Evolutionary conservation across 257 asterid genomes (phyloP).

Genomic region (Solanum chiquidenum): DNA sequence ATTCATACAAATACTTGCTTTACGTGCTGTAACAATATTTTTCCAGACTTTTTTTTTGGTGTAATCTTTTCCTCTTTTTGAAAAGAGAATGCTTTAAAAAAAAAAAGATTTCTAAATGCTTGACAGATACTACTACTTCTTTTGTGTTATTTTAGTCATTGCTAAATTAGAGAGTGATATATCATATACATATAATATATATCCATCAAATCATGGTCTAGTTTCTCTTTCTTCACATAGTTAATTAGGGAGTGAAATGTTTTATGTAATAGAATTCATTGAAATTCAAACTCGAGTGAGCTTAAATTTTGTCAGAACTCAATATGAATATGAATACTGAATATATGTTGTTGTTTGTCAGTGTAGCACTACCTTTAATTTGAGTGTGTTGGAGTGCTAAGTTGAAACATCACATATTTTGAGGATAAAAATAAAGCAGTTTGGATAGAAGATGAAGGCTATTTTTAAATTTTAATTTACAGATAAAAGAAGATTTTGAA

Average conservation of each 20-base stretch:
- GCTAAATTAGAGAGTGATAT: not conserved
- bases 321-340: not conserved
- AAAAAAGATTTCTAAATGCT: not conserved
- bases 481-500: not conserved
- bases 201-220: not conserved
- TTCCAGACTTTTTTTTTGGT: not conserved
- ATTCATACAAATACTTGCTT: not conserved
- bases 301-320: not conserved
- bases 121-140: not conserved
- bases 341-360: not conserved
- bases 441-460: not conserved
- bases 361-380: not conserved
- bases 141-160: not conserved
- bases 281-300: no score
- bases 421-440: not conserved
- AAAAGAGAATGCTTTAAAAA: not conserved
- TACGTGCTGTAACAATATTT: not conserved
- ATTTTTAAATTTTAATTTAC: not conserved
- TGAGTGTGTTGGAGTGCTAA: not conserved
- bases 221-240: not conserved
- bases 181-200: not conserved
- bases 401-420: not conserved
- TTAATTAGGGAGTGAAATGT: not conserved
- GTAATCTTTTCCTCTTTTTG: not conserved
- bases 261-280: not conserved